phyloP scores from a whole-genome alignment of 192 early-diverging fungal genomes.

The Podila epigama region DNA sequence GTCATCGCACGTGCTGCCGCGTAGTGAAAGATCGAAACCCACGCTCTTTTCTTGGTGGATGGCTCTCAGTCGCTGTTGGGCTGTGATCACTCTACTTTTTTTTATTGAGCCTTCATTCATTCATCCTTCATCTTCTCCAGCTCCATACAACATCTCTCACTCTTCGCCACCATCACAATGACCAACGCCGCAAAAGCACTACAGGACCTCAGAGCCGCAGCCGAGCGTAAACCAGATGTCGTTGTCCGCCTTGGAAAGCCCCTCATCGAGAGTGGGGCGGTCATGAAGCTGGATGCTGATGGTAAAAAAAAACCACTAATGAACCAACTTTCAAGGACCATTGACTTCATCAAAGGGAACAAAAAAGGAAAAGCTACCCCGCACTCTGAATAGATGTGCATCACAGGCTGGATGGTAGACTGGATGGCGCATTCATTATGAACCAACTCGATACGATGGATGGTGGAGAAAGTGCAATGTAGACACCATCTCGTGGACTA shows the following conservation, averaged over 20 bases:
- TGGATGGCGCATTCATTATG: no score
- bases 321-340: not conserved
- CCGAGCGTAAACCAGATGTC: conserved; percentile 53
- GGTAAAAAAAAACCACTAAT: conserved; percentile 13
- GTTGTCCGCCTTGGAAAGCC: conserved; percentile 52
- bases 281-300: conserved; percentile 53
- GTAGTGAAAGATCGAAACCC: not conserved
- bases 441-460: no score
- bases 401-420: no score
- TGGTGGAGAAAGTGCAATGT: not conserved
- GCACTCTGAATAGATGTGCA: not conserved
- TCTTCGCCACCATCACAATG: conserved; percentile 10
- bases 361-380: not conserved
- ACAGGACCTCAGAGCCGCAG: conserved; percentile 53
- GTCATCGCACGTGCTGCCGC: not conserved
- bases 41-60: not conserved
- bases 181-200: conserved; percentile 50
- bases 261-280: conserved; percentile 33
- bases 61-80: not conserved
- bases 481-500: not conserved
- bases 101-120: no score
- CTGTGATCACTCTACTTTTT: no score
- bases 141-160: not conserved
- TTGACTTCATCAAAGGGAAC: not conserved
- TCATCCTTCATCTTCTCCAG: not conserved